A percentile compares a stretch with the other conserved stretches of the same genome.
Conservation (phyloP, 2,329 filamentous ascomycete species). For the Pseudopithomyces chartarum region DNA sequence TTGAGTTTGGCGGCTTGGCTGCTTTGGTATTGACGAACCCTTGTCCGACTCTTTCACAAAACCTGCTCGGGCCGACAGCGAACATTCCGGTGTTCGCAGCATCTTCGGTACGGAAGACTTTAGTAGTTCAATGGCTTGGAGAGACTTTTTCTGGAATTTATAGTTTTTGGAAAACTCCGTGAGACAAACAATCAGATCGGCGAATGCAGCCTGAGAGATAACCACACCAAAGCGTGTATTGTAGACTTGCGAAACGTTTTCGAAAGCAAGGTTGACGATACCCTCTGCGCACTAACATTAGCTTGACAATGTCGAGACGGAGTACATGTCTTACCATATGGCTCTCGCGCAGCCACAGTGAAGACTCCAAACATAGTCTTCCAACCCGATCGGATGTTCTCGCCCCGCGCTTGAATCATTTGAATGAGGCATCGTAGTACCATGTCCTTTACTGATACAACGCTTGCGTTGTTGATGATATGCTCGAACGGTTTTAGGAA, state of each 20-base stretch:
- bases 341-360: slow-evolving; percentile 90
- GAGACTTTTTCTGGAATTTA: slow-evolving; percentile 96
- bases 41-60: slow-evolving; percentile 55
- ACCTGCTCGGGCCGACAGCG: slow-evolving; percentile 71
- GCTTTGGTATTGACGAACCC: slow-evolving; percentile 60
- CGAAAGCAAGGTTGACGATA: slow-evolving; percentile 95
- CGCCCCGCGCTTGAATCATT: slow-evolving; percentile 96
- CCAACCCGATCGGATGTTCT: slow-evolving; percentile 98
- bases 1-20: slow-evolving; percentile 79
- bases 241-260: slow-evolving; percentile 95
- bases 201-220: slow-evolving; percentile 94
- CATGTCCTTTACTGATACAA: slow-evolving; percentile 96
- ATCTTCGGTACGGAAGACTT: slow-evolving; percentile 94
- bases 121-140: slow-evolving; percentile 92
- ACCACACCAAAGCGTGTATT: slow-evolving; percentile 94
- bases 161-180: slow-evolving; percentile 99
- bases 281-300: slow-evolving; percentile 63
- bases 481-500: slow-evolving; percentile 98
- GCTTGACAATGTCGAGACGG: neutral
- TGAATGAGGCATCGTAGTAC: slow-evolving; percentile 94
- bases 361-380: slow-evolving; percentile 99
- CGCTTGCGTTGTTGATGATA: slow-evolving; percentile 90
- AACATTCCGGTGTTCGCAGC: slow-evolving; percentile 94
- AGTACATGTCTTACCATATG: slow-evolving; percentile 63
- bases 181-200: slow-evolving; percentile 92